phyloP scores from a whole-genome alignment of 2,329 filamentous ascomycete species.

The Anisogramma anomala region DNA sequence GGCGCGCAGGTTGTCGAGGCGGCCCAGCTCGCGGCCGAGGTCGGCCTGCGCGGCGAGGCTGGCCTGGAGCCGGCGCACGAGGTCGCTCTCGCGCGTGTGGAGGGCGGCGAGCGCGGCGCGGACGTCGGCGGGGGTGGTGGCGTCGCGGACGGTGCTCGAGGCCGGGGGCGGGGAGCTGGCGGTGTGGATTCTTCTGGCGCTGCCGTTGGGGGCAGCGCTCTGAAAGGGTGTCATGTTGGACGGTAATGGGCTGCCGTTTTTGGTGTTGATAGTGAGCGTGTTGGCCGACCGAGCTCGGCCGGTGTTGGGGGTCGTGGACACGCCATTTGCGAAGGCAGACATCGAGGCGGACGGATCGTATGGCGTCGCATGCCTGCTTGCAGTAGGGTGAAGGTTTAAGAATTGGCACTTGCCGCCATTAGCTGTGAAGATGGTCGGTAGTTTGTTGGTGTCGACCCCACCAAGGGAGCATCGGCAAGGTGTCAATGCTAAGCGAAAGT shows the following conservation, averaged over 20 bases:
- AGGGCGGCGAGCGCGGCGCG: constrained; percentile 64
- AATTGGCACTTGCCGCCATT: constrained; percentile 9
- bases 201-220: constrained; percentile 9
- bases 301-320: constrained; percentile 21
- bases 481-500: not conserved
- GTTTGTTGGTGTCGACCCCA: not conserved
- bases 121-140: constrained; percentile 66
- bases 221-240: constrained; percentile 7
- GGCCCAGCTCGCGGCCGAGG: constrained; percentile 72
- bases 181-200: constrained; percentile 11
- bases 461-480: not conserved
- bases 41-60: constrained; percentile 76
- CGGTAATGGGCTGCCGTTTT: constrained; percentile 8
- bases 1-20: constrained; percentile 80
- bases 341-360: constrained; percentile 31
- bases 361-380: constrained; percentile 32
- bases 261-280: constrained; percentile 15
- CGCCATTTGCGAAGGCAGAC: constrained; percentile 36
- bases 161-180: constrained; percentile 17
- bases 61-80: constrained; percentile 63
- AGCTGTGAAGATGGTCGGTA: constrained; percentile 3
- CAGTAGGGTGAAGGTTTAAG: constrained; percentile 3
- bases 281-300: constrained; percentile 15
- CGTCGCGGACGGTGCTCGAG: constrained; percentile 46
- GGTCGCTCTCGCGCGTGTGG: constrained; percentile 60